Evolutionary conservation across 2,329 filamentous ascomycete genomes (phyloP), one percentile per base, ranked within the genome.

Genomic region (Trichoderma atroviride): DNA sequence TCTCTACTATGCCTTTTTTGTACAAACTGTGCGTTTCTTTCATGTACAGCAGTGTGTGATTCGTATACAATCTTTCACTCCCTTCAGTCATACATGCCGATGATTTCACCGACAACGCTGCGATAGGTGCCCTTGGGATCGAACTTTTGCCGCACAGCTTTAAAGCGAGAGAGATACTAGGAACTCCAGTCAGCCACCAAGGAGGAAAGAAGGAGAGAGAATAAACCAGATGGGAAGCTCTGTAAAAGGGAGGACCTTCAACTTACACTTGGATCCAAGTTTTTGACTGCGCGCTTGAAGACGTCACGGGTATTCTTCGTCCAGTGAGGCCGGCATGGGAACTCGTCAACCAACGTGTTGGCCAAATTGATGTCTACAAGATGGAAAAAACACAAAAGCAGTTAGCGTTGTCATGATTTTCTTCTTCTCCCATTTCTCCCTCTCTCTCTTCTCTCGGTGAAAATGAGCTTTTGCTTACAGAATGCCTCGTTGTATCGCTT

Each of bases 281-380:
- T 83, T 76, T 84, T 82, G 52, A 80, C 81, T 0, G 81, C 75
- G 57, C 81, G 79, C 61, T 78, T 73, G 63, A 85, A 82, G 10
- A 85, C 79, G 27, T 84, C 82, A 22, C 84, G 76, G 4, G 83
- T 85, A 72, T 85, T 86, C 77, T 86, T 86, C 13, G 84, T 86
- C 84, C 84, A 86, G 74, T 86, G 84, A 35, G 84, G 84, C 5
- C 84, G 79, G 73, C 82, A 83, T 0, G 83, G 83, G 71, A 86
- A 86, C 74, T 86, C 84, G 31, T 82, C 79, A 59, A 86, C 78
- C 22, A 86, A 78, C 0, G 79, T 80, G 61, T 81, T 81, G 24
- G 83, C 83, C 4, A 86, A 76, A 6, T 80, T 82, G 43, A 79
- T 80, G 71, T 86, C 78, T 82, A 29, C 29, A 22, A 24, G 33